Base-by-base conservation (phyloP, 1,284 basidiomycete species). In the Boletellus dicymbophilus region DNA sequence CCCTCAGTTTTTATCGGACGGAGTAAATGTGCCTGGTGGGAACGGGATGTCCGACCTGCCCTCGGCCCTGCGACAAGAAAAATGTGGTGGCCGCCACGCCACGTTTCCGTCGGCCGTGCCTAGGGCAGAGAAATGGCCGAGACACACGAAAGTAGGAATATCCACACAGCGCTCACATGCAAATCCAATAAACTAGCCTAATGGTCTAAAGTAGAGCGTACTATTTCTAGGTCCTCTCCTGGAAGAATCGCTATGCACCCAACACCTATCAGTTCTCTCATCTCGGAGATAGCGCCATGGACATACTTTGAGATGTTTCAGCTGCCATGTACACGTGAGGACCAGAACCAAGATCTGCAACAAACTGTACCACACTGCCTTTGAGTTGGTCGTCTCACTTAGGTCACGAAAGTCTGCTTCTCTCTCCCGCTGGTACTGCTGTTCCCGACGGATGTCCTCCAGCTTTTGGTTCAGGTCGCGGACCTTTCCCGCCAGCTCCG, bases 381-480 rank as follows among this genome's bases (percentile, higher is more conserved):
- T 77, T 25, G 86, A 72, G 71, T 99, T 99, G 28, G 93, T 95
- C 26, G 73, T 66, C 72, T 99, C 97, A 60, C 90, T 93, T 53
- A 98, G 71, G 69, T 96, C 77, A 37, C 97, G 79, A 68, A 93
- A 99, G 57, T 88, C 85, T n/a, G 89, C 80, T 72, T 99, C 97
- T 51, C 93, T 78, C 69, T 99, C 96, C 38, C 97, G 81, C 76
- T 99, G 95, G 67, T 97, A 99, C 69, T 97, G 93, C 74, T 99
- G 97, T 72, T 99, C 97, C 37, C 93, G 80, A 48, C 93, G 79
- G 57, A 99, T 90, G 64, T 98, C 95, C 65, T 92, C 88, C 46
- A 99, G 77, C 69, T 95, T 95, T 58, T 85, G 80, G 72, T 98
- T 99, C 49, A 99, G 77, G 58, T 98, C 95, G 27, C 92, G 82